Conservation (phyloP, 2,329 filamentous ascomycete species). For the Neoscytalidium dimidiatum region DNA sequence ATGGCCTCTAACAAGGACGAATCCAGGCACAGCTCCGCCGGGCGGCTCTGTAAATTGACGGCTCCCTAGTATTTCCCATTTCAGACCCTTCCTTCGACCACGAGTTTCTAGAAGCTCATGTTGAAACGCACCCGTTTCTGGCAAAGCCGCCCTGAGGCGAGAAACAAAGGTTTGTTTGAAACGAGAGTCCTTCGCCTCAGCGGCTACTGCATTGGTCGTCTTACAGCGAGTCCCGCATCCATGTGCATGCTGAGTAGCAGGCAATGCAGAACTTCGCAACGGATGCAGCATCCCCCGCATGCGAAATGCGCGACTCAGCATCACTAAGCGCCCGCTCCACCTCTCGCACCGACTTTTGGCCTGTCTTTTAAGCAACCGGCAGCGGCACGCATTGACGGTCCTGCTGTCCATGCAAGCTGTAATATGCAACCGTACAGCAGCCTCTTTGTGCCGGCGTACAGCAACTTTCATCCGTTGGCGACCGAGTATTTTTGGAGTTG, state of each 20-base stretch:
- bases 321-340: slow-evolving; percentile 12
- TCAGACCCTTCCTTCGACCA: background rate
- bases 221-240: background rate
- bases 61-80: background rate
- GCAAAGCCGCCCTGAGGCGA: background rate
- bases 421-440: background rate
- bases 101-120: background rate
- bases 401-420: background rate
- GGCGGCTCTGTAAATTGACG: background rate
- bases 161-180: background rate
- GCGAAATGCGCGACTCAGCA: background rate
- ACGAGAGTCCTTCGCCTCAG: background rate
- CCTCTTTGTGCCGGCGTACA: background rate
- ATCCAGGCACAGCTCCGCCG: background rate
- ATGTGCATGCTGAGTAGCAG: background rate
- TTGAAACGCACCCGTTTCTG: slow-evolving; percentile 3
- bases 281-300: background rate
- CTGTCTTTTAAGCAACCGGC: background rate
- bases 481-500: background rate
- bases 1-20: background rate
- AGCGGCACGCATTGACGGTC: slow-evolving; percentile 10
- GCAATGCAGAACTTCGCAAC: background rate
- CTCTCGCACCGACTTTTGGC: background rate
- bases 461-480: background rate
- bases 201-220: no score